A percentile compares a stretch with the other conserved stretches of the same genome.
Evolutionary conservation across 2,329 filamentous ascomycete genomes (phyloP).

Genomic region (Colletotrichum sp.): DNA sequence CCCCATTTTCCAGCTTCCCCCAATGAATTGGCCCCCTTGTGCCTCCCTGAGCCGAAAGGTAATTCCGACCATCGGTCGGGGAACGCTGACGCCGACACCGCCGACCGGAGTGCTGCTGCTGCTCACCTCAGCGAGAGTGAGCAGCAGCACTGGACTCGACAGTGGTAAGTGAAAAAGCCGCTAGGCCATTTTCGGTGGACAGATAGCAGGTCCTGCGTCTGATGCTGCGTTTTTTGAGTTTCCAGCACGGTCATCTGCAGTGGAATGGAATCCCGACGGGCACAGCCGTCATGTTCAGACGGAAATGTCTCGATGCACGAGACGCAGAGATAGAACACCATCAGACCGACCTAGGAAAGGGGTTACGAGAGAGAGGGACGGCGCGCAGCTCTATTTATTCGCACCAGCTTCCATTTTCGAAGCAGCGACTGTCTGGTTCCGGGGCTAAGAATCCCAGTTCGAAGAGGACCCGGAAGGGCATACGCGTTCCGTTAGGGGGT

Average conservation of each 20-base stretch:
- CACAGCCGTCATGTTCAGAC: neutral
- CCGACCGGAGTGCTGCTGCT: neutral
- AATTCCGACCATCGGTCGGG: constrained; percentile 6
- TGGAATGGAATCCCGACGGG: neutral
- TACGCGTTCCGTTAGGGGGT: neutral
- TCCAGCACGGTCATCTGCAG: neutral
- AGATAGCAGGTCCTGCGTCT: neutral
- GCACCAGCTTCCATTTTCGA: neutral
- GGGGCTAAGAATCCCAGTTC: neutral
- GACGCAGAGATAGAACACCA: neutral
- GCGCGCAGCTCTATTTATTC: neutral
- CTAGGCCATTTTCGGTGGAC: neutral
- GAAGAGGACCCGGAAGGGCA: neutral
- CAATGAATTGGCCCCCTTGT: neutral
- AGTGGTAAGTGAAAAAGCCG: neutral
- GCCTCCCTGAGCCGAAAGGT: neutral
- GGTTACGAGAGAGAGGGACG: neutral
- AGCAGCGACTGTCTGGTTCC: neutral
- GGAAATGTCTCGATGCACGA: neutral
- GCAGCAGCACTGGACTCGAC: neutral
- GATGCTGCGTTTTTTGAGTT: neutral
- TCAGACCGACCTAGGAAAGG: neutral
- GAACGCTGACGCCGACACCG: constrained; percentile 3
- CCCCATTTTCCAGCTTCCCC: neutral
- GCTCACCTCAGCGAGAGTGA: neutral